Base-by-base conservation (phyloP, 75 land plant species). In the Larix kaempferi region DNA sequence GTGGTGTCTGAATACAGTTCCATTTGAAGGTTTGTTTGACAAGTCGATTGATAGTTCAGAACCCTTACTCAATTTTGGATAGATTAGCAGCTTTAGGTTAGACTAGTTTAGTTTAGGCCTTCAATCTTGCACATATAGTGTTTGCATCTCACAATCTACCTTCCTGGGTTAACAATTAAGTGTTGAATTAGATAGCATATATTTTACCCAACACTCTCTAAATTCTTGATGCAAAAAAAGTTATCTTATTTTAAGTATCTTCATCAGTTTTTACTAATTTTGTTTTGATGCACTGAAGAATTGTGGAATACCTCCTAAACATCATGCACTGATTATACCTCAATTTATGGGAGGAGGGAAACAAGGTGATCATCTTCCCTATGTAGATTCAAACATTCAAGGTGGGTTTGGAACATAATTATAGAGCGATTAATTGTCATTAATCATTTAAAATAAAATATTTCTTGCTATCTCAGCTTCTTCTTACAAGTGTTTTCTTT, bases 251-350 rank as follows among this genome's bases (percentile, higher is more conserved):
- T 52, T 10, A 7, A 7, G 74, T 52, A 13, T 52, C 56, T 52
- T 72, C 44, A 41, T 22, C 3, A 41, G n/a, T 72, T 15, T 52
- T 52, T 73, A 78, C 78, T n/a, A n/a, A n/a, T n/a, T n/a, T n/a
- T n/a, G n/a, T n/a, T n/a, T n/a, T 57, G 23, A 25, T 15, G 66
- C 4, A 22, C 33, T 77, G 56, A 54, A 86, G 92, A 90, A 86
- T 81, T 81, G 52, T 84, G 91, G 87, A 0, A 86, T 91, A 58
- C 82, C 98, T 61, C 79, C 93, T 41, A 93, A 94, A 58, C 88
- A 85, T 76, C 98, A 92, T 83, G 98, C 99, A 25, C 86, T 96
- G 60, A 84, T 94, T 19, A 73, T 92, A 71, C 94, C 96, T 49
- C 90, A 89, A 62, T 82, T 74, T 62, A 75, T 83, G 75, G 87